Base-by-base conservation (phyloP, 345 rosid genomes). In the Lepidium africanum region DNA sequence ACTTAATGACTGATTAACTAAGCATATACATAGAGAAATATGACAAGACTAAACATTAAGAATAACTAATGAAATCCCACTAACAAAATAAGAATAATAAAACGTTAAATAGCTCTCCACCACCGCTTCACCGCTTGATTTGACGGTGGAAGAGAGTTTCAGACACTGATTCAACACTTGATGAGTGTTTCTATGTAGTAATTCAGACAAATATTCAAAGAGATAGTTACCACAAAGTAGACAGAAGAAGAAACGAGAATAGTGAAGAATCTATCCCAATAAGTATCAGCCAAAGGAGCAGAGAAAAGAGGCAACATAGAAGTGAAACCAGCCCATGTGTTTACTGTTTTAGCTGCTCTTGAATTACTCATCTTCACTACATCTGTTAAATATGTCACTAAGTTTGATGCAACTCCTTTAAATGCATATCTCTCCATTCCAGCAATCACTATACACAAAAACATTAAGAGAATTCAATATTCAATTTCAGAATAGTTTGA, bases 371-470 rank as follows among this genome's bases (percentile, higher is more conserved):
- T 83, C 66, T 83, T 84, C 46, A 91, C 86, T 3, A 82, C 82
- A 47, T 91, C 96, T 23, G 99, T 94, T 12, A 94, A 78, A 72
- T 91, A 94, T 8, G 96, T 94, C 54, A 94, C 95, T 42, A 94
- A 77, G 78, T 94, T 94, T 7, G 99, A 91, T 57, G 89, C 87
- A 76, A 94, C 97, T 69, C 99, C 99, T 76, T 94, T 94, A 83
- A 87, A 94, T 19, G 94, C 99, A 81, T 88, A 89, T 80, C 99
- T 86, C 87, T 94, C 99, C 68, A 86, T 83, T 7, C 96, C 97
- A 39, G 96, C 91, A 33, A 91, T 71, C 75, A 84, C 99, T 74
- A 45, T 52, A 51, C 7, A 46, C 21, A 43, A 7, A 30, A 48
- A 50, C 36, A 53, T 17, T 32, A 9, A 56, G 2, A 40, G 13